Percentiles rank a stretch among this genome's conserved stretches.
Evolutionary conservation across 345 rosid species (phyloP).

Genomic region (Cochlearia excelsa): DNA sequence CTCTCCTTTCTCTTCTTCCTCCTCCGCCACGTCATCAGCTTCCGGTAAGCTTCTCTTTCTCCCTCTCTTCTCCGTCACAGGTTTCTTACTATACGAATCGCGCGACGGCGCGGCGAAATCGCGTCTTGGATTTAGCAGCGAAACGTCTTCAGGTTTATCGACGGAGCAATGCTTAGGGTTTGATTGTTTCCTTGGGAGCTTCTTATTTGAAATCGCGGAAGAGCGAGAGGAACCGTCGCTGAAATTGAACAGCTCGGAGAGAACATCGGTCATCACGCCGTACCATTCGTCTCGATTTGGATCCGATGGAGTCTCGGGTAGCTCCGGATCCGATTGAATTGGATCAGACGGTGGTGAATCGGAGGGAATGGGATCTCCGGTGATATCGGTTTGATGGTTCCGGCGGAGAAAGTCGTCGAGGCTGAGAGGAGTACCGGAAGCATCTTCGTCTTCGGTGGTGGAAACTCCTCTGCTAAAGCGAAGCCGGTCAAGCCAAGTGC

Average conservation of each 20-base stretch:
- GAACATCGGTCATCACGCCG: constrained; percentile 62
- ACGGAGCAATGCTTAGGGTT: constrained; percentile 64
- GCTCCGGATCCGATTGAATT: constrained; percentile 40
- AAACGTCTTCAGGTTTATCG: constrained; percentile 23
- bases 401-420: constrained; percentile 67
- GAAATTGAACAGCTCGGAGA: constrained; percentile 78
- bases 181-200: constrained; percentile 64
- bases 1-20: constrained; percentile 41
- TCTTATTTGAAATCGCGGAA: constrained; percentile 39
- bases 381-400: constrained; percentile 18
- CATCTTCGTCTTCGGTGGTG: constrained; percentile 45
- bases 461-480: constrained; percentile 79
- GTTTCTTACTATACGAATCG: constrained; percentile 35
- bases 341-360: constrained; percentile 42
- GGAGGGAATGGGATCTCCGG: constrained; percentile 31
- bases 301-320: constrained; percentile 19
- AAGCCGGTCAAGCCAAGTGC: constrained; percentile 87
- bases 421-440: constrained; percentile 34
- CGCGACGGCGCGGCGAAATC: constrained; percentile 37
- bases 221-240: constrained; percentile 28
- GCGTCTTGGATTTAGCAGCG: constrained; percentile 8
- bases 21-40: constrained; percentile 37
- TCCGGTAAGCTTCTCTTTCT: constrained; percentile 30
- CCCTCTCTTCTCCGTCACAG: constrained; percentile 22
- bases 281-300: constrained; percentile 44